Evolutionary conservation across 371 early-diverging fungal genomes (phyloP).

Genomic region (Actinomortierella wolfii): DNA sequence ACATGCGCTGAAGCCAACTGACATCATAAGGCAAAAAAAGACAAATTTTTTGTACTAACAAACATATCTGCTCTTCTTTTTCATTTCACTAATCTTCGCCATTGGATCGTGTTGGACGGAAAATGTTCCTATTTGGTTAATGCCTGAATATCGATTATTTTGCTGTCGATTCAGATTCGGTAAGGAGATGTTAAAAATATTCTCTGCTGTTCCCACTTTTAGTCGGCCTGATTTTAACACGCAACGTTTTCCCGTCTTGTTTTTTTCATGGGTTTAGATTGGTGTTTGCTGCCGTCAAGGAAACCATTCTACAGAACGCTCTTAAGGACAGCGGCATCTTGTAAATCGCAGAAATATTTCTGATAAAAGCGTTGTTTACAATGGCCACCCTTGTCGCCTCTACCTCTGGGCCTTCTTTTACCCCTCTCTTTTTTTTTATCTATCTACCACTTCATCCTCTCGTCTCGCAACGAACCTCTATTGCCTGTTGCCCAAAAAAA

Average conservation of each 20-base stretch:
- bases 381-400: too few species aligned
- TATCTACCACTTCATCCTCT: background rate
- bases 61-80: background rate
- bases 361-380: too few species aligned
- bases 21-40: background rate
- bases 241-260: constrained; percentile 8
- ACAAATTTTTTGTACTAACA: background rate
- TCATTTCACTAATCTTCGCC: constrained; percentile 1
- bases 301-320: constrained; percentile 75
- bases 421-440: background rate
- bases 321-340: constrained; percentile 70
- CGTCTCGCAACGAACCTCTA: too few species aligned
- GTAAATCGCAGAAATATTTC: constrained; percentile 41
- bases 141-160: too few species aligned
- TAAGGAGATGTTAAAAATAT: background rate
- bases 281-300: constrained; percentile 80
- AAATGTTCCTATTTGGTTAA: too few species aligned
- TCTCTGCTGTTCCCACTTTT: background rate
- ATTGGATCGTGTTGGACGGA: too few species aligned
- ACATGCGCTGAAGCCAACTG: background rate
- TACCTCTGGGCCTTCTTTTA: too few species aligned
- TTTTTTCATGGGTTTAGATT: constrained; percentile 50
- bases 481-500: too few species aligned
- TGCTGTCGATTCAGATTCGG: constrained; percentile 11
- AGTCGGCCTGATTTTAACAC: background rate